Base-by-base conservation (phyloP, 2,329 filamentous ascomycete species). In the Fusarium mexicanum region DNA sequence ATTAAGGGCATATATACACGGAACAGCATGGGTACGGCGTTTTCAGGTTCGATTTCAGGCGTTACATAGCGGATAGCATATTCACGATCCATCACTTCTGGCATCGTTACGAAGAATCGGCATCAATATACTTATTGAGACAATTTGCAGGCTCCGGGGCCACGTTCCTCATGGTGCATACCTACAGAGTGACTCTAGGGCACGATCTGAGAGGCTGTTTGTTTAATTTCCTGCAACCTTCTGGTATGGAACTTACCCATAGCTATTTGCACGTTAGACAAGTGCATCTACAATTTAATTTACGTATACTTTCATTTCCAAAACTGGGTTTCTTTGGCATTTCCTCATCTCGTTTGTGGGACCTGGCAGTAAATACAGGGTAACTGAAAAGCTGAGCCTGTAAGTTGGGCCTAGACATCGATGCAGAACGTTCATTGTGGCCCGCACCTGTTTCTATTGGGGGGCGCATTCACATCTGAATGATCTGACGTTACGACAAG, bases 1-100 rank as follows among this genome's bases (percentile, higher is more conserved):
- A 78, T 66, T 79, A 33, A 66, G 20, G 54, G 37, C 51, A 33
- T 35, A 33, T n/a, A 18, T 26, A 54, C n/a, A 31, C 58, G 29
- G 40, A 51, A 22, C 17, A 46, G 29, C 54, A 69, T 70, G 24
- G 47, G 14, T 20, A 33, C 7, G 71, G 71, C 51, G 64, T 72
- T 67, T 33, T 46, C 8, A 18, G 51, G 13, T n/a, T 53, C 51
- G 48, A n/a, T 40, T 62, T 61, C n/a, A 61, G 66, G 75, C 66
- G 61, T 73, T 71, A 55, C 31, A 60, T 38, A 43, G 26, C 37
- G 61, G 50, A 64, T 54, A 64, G 50, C 53, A 67, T 69, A 61
- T 43, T 63, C 50, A 47, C 18, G 12, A 41, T 44, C 24, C 43
- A 35, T 69, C 10, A 24, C 50, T 37, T n/a, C 44, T 33, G 24